Conservation (phyloP, 371 early-diverging fungal genomes). For the Mortierella polycephala region DNA sequence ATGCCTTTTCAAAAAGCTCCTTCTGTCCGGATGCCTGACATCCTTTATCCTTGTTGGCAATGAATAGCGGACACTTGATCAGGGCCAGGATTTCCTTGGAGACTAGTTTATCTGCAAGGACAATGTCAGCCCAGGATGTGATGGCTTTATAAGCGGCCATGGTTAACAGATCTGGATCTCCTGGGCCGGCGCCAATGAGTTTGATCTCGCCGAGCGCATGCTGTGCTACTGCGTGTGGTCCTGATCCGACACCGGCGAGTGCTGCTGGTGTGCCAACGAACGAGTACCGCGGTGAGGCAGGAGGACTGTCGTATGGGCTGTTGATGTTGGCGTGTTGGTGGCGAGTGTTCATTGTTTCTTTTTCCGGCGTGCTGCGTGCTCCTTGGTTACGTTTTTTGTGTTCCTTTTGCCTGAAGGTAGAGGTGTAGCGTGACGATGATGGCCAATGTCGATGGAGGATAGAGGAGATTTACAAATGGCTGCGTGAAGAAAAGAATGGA, state of each 20-base stretch:
- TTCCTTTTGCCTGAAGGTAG: neutral
- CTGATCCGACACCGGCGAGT: neutral
- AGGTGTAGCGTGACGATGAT: neutral
- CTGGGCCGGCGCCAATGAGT: constrained; percentile 88
- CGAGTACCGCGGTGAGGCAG: constrained; percentile 32
- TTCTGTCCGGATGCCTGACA: constrained; percentile 84
- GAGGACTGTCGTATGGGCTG: constrained; percentile 47
- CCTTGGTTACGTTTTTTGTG: neutral
- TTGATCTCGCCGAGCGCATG: constrained; percentile 39
- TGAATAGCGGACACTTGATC: constrained; percentile 64
- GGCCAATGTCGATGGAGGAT: neutral
- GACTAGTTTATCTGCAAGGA: constrained; percentile 88
- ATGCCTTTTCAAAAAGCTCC: constrained; percentile 76
- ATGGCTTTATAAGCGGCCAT: constrained; percentile 77
- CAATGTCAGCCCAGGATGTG: constrained; percentile 75
- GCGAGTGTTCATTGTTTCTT: neutral
- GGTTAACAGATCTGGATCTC: constrained; percentile 86
- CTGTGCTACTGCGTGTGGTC: neutral
- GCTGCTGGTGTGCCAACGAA: neutral
- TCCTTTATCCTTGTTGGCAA: constrained; percentile 81
- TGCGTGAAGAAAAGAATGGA: neutral
- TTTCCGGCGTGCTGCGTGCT: neutral
- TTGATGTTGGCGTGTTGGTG: constrained; percentile 3
- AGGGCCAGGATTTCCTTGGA: constrained; percentile 74
- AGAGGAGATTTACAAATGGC: constrained; percentile 2